Evolutionary conservation across 106 monocot genomes (phyloP).

Genomic region (Allium cepa): DNA sequence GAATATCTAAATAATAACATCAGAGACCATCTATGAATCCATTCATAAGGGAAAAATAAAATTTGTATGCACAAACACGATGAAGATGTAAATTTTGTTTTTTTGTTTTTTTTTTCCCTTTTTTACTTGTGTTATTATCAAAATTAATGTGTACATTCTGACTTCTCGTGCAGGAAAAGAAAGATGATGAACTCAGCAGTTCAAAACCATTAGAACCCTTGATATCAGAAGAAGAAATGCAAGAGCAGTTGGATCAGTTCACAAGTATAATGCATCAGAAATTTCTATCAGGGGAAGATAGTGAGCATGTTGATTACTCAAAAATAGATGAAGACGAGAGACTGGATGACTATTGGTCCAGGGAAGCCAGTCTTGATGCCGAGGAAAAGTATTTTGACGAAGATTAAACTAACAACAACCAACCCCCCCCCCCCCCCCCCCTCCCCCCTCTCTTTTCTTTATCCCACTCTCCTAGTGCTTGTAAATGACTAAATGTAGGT

Average conservation of each 20-base stretch:
- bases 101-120: no score
- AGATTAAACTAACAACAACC: slow-evolving; percentile 51
- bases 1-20: no score
- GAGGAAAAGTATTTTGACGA: slow-evolving; percentile 94
- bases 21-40: no score
- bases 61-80: no score
- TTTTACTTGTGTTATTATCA: no score
- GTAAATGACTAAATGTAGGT: no score
- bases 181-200: slow-evolving; percentile 1
- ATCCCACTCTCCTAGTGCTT: no score
- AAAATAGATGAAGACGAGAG: slow-evolving; percentile 79
- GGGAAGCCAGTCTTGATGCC: slow-evolving; percentile 72
- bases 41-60: no score
- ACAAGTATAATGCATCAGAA: slow-evolving; percentile 88
- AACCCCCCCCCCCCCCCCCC: no score
- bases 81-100: no score
- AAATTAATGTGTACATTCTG: no score
- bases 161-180: slow-evolving; percentile 9
- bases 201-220: slow-evolving; percentile 1
- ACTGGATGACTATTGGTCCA: slow-evolving; percentile 88
- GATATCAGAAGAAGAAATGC: slow-evolving; percentile 55
- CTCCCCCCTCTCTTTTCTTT: no score
- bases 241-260: slow-evolving; percentile 82
- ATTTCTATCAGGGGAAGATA: slow-evolving; percentile 79
- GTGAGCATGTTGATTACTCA: slow-evolving; percentile 59